Percentiles rank a stretch among this genome's conserved stretches.
These are phyloP conservation scores for Magnusiomyces paraingens DNA, from an alignment of 1,139 yeast species.

Conservation along the genomic window DNA sequence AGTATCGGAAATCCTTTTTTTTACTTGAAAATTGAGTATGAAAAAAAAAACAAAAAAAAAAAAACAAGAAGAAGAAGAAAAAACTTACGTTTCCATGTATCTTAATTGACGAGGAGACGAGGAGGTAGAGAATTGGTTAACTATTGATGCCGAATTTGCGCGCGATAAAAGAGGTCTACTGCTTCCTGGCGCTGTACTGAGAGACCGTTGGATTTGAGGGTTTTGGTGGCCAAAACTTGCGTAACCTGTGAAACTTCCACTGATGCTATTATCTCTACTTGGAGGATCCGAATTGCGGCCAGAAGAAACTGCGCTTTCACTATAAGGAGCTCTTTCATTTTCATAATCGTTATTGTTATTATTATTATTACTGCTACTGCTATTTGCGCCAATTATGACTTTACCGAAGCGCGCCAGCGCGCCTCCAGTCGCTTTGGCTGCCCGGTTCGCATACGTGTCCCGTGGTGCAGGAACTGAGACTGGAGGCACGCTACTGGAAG, in stretches of 20 bases:
- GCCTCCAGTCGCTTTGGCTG: slow-evolving; percentile 24
- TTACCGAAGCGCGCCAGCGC: slow-evolving; percentile 31
- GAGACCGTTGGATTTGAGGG: not conserved
- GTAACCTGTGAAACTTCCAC: not conserved
- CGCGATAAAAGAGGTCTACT: not conserved
- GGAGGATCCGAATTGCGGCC: slow-evolving; percentile 9
- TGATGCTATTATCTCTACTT: slow-evolving; percentile 8
- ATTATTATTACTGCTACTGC: slow-evolving; percentile 8
- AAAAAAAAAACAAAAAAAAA: not conserved
- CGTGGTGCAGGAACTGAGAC: too few relatives aligned
- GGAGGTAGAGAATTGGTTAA: not conserved
- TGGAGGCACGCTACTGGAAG: too few relatives aligned
- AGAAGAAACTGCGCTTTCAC: slow-evolving; percentile 13
- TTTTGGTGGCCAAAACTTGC: not conserved
- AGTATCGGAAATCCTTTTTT: slow-evolving; percentile 10
- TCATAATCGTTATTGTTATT: not conserved
- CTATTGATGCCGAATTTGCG: not conserved
- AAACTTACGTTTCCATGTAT: not conserved
- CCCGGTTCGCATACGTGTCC: slow-evolving; percentile 21
- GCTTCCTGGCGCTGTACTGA: not conserved
- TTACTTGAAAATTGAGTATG: not conserved
- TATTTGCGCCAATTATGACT: slow-evolving; percentile 24
- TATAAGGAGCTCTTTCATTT: not conserved
- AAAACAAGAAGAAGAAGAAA: not conserved
- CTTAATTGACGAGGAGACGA: not conserved